phyloP scores from a whole-genome alignment of 306 rosid species.

The Cicer yamashitae region DNA sequence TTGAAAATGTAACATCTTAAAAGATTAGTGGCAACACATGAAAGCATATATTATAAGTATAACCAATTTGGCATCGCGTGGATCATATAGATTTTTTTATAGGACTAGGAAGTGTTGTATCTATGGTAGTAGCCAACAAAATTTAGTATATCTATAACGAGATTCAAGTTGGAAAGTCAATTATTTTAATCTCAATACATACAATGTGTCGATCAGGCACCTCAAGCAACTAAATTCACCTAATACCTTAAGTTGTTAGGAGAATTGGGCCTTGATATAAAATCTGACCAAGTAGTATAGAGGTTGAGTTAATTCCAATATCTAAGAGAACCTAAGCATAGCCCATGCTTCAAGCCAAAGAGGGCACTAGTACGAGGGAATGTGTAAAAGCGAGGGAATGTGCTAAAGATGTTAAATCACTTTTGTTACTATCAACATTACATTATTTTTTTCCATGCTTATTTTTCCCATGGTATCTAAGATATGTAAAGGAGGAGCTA shows the following conservation, averaged over 20 bases:
- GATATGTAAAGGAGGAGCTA: neutral
- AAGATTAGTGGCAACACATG: neutral
- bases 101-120: neutral
- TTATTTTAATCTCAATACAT: neutral
- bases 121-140: neutral
- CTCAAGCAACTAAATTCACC: neutral
- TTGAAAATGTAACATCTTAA: constrained; percentile 16
- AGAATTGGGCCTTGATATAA: neutral
- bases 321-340: neutral
- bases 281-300: neutral
- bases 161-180: constrained; percentile 2
- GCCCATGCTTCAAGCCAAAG: neutral
- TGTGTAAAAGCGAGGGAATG: neutral
- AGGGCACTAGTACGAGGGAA: neutral
- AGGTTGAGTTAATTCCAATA: neutral
- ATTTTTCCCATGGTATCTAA: neutral
- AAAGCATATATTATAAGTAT: constrained; percentile 11
- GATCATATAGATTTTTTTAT: neutral
- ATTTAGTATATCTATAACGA: neutral
- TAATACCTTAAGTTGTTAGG: neutral
- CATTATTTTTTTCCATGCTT: neutral
- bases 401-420: neutral
- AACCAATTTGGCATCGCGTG: neutral
- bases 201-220: constrained; percentile 3
- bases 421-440: neutral